These are phyloP conservation scores for Colletotrichum neosansevieriae DNA, from an alignment of 2,329 filamentous ascomycete genomes.

Conservation along the genomic window DNA sequence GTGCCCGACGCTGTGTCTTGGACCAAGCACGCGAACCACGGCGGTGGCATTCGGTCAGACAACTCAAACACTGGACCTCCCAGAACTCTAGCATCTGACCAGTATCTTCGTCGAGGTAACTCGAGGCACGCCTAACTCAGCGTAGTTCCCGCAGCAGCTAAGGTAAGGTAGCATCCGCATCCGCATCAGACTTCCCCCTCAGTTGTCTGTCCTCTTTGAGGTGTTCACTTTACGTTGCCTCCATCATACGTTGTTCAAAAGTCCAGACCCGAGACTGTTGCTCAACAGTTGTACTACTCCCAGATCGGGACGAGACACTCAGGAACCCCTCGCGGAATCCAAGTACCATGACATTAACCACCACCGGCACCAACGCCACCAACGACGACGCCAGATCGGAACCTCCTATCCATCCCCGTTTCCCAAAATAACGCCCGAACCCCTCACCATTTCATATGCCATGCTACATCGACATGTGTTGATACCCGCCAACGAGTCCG, in stretches of 20 bases:
- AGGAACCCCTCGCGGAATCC: not conserved
- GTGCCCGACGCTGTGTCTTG: not conserved
- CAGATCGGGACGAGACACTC: not conserved
- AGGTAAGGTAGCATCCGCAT: not conserved
- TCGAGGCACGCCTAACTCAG: not conserved
- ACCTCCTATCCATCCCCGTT: not conserved
- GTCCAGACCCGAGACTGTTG: not conserved
- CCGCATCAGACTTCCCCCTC: not conserved
- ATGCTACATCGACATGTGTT: conserved; percentile 22
- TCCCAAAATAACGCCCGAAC: conserved; percentile 14
- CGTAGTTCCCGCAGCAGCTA: not conserved
- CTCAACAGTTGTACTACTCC: not conserved
- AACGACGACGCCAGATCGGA: conserved; percentile 3
- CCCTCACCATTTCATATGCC: conserved; percentile 11
- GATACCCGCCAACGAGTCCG: conserved; percentile 20
- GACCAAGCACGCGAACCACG: not conserved
- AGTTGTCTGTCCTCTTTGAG: not conserved
- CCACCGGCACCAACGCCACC: not conserved
- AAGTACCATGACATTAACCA: not conserved
- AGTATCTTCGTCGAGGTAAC: not conserved
- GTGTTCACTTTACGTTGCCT: not conserved
- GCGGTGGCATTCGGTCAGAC: not conserved
- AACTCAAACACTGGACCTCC: not conserved
- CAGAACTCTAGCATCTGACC: not conserved
- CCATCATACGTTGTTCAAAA: not conserved